These are phyloP conservation scores for Wallacemonas sp. DNA, from an alignment of 208 protist species.

Conservation along the genomic window DNA sequence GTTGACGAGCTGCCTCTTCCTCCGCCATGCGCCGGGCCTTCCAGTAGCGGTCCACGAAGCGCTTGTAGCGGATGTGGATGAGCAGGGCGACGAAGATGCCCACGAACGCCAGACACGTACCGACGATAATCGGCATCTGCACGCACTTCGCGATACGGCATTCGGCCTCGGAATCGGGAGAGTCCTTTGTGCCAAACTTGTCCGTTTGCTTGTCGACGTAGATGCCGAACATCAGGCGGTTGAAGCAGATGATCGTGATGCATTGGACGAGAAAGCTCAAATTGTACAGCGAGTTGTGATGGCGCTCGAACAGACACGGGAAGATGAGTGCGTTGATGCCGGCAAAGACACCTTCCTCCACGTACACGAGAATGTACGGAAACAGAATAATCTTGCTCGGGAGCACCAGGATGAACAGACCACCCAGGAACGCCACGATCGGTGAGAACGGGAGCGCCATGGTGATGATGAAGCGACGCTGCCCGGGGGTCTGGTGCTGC, in stretches of 20 bases:
- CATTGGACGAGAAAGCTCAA: constrained; percentile 40
- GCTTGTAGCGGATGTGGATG: constrained; percentile 51
- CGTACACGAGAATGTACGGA: constrained; percentile 53
- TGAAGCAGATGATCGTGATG: constrained; percentile 53
- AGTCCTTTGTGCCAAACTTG: constrained; percentile 22
- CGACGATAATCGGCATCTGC: constrained; percentile 45
- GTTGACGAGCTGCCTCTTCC: neutral
- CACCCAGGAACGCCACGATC: constrained; percentile 30
- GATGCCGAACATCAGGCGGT: constrained; percentile 58
- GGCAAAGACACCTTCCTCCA: constrained; percentile 48
- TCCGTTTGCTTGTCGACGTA: constrained; percentile 44
- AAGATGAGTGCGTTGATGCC: constrained; percentile 49
- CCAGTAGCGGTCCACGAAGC: constrained; percentile 29
- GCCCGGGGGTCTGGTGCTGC: constrained; percentile 33
- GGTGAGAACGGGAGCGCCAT: constrained; percentile 29
- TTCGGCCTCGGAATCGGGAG: constrained; percentile 18
- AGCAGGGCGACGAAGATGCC: constrained; percentile 34
- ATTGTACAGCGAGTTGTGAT: constrained; percentile 56
- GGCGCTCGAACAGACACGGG: constrained; percentile 43
- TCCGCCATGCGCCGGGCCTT: constrained; percentile 5
- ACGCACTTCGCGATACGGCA: constrained; percentile 42
- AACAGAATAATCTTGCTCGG: constrained; percentile 44
- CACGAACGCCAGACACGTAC: constrained; percentile 29
- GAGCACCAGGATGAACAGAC: constrained; percentile 44
- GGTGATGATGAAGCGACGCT: constrained; percentile 36